Percentiles rank a stretch among this genome's conserved stretches.
Conservation (phyloP, 2,329 filamentous ascomycete genomes). For the Acrodontium crateriforme region DNA sequence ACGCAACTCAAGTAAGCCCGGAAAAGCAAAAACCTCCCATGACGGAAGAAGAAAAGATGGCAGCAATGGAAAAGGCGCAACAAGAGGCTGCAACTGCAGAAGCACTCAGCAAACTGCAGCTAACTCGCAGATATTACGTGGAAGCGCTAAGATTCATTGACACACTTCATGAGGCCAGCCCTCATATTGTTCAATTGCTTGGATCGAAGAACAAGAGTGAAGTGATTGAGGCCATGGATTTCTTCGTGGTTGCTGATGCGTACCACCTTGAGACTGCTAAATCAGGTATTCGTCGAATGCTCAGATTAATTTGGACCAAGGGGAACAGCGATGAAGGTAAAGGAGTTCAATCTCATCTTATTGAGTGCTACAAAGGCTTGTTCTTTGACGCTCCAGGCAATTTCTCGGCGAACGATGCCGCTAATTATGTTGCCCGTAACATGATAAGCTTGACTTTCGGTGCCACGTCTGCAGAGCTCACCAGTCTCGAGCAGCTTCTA, state of each 20-base stretch:
- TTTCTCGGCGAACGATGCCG: constrained; percentile 77
- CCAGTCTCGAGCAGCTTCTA: constrained; percentile 84
- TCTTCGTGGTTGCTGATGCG: constrained; percentile 86
- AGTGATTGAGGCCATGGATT: constrained; percentile 97
- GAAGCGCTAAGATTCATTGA: constrained; percentile 91
- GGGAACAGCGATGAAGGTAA: constrained; percentile 98
- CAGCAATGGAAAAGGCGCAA: constrained; percentile 62
- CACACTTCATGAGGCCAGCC: constrained; percentile 70
- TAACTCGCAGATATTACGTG: constrained; percentile 82
- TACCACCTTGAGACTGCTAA: constrained; percentile 94
- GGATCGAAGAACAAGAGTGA: constrained; percentile 96
- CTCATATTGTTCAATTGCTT: constrained; percentile 70
- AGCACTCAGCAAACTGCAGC: constrained; percentile 70
- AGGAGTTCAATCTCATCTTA: constrained; percentile 88
- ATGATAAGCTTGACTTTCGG: constrained; percentile 99
- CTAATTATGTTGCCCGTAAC: constrained; percentile 90
- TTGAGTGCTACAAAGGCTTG: constrained; percentile 88
- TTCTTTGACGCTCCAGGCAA: constrained; percentile 92
- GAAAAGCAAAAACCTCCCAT: constrained; percentile 48
- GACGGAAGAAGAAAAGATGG: constrained; percentile 66
- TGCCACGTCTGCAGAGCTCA: constrained; percentile 85
- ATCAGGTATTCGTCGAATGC: constrained; percentile 83
- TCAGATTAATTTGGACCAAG: constrained; percentile 97
- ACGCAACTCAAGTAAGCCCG: constrained; percentile 63
- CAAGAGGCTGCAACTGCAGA: constrained; percentile 83